phyloP scores from a whole-genome alignment of 179 eudicot species.

The Amaranthus tricolor region DNA sequence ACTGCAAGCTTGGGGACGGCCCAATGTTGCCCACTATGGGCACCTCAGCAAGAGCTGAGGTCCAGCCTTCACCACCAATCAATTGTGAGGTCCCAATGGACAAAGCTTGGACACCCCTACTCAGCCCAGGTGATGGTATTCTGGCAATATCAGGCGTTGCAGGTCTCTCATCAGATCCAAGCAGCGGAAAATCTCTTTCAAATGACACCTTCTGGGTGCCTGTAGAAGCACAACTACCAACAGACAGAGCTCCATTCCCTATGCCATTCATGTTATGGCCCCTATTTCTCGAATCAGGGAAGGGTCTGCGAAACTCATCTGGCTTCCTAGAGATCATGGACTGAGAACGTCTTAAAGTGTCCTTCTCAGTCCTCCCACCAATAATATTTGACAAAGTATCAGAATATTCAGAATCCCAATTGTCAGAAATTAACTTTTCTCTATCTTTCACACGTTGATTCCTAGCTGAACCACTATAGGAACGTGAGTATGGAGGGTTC shows the following conservation, averaged over 20 bases:
- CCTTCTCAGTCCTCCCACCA: slow-evolving; percentile 47
- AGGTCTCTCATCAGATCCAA: slow-evolving; percentile 62
- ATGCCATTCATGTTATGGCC: slow-evolving; percentile 29
- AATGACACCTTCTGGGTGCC: slow-evolving; percentile 50
- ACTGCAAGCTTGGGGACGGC: slow-evolving; percentile 35
- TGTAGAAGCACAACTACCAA: slow-evolving; percentile 26
- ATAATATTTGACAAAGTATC: slow-evolving; percentile 44
- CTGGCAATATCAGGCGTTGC: slow-evolving; percentile 45
- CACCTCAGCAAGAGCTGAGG: slow-evolving; percentile 80
- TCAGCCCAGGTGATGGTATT: slow-evolving; percentile 67
- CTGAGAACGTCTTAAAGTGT: slow-evolving; percentile 65
- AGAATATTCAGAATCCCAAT: slow-evolving; percentile 49
- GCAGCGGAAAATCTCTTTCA: slow-evolving; percentile 68
- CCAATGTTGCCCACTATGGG: slow-evolving; percentile 41
- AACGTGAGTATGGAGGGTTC: slow-evolving; percentile 34
- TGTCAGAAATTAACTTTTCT: slow-evolving; percentile 43
- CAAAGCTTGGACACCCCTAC: slow-evolving; percentile 51
- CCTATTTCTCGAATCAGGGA: slow-evolving; percentile 35
- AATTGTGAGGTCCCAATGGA: slow-evolving; percentile 44
- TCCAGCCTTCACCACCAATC: slow-evolving; percentile 64
- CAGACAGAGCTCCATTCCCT: slow-evolving; percentile 34
- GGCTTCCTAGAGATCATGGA: slow-evolving; percentile 56
- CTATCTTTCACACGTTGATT: slow-evolving; percentile 56
- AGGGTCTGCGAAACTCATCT: slow-evolving; percentile 40
- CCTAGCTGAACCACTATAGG: slow-evolving; percentile 55